Evolutionary conservation across 2,329 filamentous ascomycete species (phyloP), one percentile per base, ranked within the genome.

Genomic region (Beauveria caledonica): DNA sequence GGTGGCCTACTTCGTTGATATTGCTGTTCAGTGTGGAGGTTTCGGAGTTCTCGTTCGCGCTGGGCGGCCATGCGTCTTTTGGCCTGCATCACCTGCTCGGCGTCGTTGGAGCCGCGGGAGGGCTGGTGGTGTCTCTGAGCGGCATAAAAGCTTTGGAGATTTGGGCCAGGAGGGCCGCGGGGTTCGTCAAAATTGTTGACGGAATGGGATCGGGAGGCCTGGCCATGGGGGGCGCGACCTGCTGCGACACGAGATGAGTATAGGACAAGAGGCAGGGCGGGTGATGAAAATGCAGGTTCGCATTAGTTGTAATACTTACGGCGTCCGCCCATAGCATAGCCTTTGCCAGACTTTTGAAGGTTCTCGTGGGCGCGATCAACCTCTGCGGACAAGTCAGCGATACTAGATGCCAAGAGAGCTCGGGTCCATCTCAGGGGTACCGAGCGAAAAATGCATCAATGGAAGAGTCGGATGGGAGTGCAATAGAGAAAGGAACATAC

Each of bases 11-110:
- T 97, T 90, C 93, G 88, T 83, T 97, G 96, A 80, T 96, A 97
- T 86, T 99, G 94, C 85, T 99, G 94, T 85, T 99, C 94, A 80
- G 97, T 95, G 80, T 99, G 94, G 80, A 97, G 96, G 79, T 97
- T 99, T 78, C 94, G 91, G 77, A 99, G 87, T 81, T 99, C 94
- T 78, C 93, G 90, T 83, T 99, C 94, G 78, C 94, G 90, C 80
- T 97, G 94, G 75, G 94, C 94, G 72, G 94, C 94, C 90, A 97
- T 95, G 82, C 93, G 89, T 80, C 94, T 91, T 85, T 97, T 97
- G 71, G 92, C 92, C 86, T 97, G 94, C 83, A 96, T 90, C 86
- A 97, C 91, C 80, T 97, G 92, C 80, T 97, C 94, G 76, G 92
- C 90, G 80, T 97, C 94, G 81, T 83, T 87, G 71, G 84, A 85